Evolutionary conservation across 805 yeast genomes (phyloP), one percentile per base, ranked within the genome.

Genomic region (Saturnispora galanensis): DNA sequence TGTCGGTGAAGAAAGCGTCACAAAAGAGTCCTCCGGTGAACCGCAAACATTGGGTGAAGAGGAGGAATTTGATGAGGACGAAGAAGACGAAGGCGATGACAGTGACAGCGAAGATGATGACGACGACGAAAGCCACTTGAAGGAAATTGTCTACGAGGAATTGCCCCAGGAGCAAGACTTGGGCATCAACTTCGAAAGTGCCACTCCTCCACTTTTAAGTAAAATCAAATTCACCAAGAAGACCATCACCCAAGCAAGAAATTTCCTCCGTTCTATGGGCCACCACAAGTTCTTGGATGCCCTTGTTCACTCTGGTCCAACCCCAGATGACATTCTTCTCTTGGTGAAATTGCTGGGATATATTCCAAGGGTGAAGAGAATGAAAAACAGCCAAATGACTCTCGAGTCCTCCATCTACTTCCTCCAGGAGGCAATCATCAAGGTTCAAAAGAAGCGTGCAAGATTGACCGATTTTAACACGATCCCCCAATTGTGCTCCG

Each of bases 271-370:
- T 54, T 57, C 63, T 3, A 59, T 74, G 47, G 96, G 96, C 0
- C 68, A 74, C 30, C 63, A 70, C 48, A 59, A 64, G 46, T 87
- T 87, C 53, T 58, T 86, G 37, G 76, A 76, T 45, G 39, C 51
- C 13, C 47, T 59, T 49, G 59, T 85, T 15, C 84, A 89, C 2
- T 70, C 71, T 2, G 72, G 73, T 4, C 79, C 86, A 18, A 68
- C 74, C 17, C 69, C 77, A 4, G 70, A 74, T 12, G 81, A 81
- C 52, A 67, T 84, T 4, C 57, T 78, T 29, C 67, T 66, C 38
- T 63, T 84, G 40, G 74, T 83, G 10, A 67, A 76, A 39, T 63
- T 81, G 34, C 58, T 88, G 18, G 96, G 96, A 1, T 86, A 55
- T 46, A 46, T 45, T 21, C 66, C 66, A 5, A 43, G 56, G 38